phyloP scores from a whole-genome alignment of 495 filamentous ascomycete genomes.

The Platismatia glauca region DNA sequence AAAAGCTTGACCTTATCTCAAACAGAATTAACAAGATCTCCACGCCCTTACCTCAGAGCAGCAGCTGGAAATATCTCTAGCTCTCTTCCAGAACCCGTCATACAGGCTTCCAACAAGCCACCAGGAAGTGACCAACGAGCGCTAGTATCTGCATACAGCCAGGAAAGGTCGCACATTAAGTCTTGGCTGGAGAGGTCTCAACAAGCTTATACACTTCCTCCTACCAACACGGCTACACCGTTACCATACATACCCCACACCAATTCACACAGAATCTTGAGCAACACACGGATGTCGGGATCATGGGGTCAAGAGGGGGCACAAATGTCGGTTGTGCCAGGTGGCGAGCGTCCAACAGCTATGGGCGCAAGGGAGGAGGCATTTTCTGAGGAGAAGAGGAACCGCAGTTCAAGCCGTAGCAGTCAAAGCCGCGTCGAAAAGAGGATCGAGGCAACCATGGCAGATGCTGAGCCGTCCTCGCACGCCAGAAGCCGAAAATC shows the following conservation, averaged over 20 bases:
- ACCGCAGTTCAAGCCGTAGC: slow-evolving; percentile 38
- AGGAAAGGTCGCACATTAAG: neutral
- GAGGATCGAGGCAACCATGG: slow-evolving; percentile 71
- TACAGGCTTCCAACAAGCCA: neutral
- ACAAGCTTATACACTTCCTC: neutral
- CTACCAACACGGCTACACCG: neutral
- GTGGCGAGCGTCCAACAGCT: neutral
- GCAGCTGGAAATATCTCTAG: slow-evolving; percentile 2
- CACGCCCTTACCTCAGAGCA: neutral
- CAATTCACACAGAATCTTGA: neutral
- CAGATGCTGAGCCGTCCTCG: slow-evolving; percentile 59
- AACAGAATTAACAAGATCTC: neutral
- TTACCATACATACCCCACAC: slow-evolving; percentile 4
- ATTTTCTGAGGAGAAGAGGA: slow-evolving; percentile 21
- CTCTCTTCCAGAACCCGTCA: slow-evolving; percentile 7
- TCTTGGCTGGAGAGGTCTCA: slow-evolving; percentile 3
- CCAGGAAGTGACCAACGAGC: neutral
- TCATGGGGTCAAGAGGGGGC: neutral
- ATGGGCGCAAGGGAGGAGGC: slow-evolving; percentile 9
- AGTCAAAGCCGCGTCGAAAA: slow-evolving; percentile 57
- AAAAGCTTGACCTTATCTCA: neutral
- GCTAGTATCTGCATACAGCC: neutral
- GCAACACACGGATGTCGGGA: slow-evolving; percentile 1
- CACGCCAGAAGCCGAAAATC: slow-evolving; percentile 85
- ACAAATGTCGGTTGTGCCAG: neutral